Percentiles rank a stretch among this genome's conserved stretches.
phyloP scores from a whole-genome alignment of 2,329 filamentous ascomycete genomes.

The Ophiostoma quercus region DNA sequence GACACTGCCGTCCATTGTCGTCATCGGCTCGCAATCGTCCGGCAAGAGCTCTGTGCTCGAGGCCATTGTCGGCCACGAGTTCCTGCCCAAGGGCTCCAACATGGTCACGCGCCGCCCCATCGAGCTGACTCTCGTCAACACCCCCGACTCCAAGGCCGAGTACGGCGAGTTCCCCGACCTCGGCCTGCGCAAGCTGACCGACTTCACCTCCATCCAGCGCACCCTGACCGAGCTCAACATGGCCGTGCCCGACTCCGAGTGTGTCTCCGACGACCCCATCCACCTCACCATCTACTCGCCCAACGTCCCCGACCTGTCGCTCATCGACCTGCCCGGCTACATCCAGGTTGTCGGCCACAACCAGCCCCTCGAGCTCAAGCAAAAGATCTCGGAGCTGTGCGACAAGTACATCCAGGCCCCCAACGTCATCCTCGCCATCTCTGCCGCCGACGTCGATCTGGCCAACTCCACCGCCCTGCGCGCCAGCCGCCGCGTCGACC shows the following conservation, averaged over 20 bases:
- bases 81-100: constrained; percentile 93
- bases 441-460: constrained; percentile 92
- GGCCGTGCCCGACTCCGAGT: constrained; percentile 83
- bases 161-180: constrained; percentile 96
- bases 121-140: constrained; percentile 93
- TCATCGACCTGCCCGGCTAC: constrained; percentile 95
- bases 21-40: constrained; percentile 96
- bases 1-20: constrained; percentile 93
- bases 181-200: constrained; percentile 80
- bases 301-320: constrained; percentile 86
- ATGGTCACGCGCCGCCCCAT: constrained; percentile 97
- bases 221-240: constrained; percentile 93
- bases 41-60: constrained; percentile 97
- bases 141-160: constrained; percentile 76
- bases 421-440: constrained; percentile 95
- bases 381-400: constrained; percentile 92
- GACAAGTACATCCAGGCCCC: constrained; percentile 97
- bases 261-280: constrained; percentile 94
- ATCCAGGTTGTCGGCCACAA: constrained; percentile 92
- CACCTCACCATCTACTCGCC: constrained; percentile 93
- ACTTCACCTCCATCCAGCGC: constrained; percentile 86
- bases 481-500: constrained; percentile 86
- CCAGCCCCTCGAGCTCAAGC: constrained; percentile 85
- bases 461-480: constrained; percentile 91
- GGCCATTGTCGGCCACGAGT: constrained; percentile 95